These are phyloP conservation scores for Solanum gracilifrons DNA, from an alignment of 257 asterid species.

Conservation along the genomic window DNA sequence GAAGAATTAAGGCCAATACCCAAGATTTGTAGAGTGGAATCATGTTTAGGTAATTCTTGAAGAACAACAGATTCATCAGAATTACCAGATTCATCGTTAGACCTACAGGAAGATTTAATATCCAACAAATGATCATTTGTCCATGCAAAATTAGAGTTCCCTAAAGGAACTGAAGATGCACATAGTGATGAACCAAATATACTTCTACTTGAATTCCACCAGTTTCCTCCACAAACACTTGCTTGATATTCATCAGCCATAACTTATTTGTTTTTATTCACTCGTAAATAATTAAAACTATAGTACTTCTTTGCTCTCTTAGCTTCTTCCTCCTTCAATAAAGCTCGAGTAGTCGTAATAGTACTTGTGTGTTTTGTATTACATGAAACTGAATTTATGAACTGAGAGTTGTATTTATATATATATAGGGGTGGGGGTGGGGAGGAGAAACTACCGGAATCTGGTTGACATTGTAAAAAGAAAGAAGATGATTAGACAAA, in stretches of 20 bases:
- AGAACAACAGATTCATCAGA: slow-evolving; percentile 37
- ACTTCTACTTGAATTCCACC: slow-evolving; percentile 54
- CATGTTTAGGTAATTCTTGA: slow-evolving; percentile 23
- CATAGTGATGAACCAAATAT: slow-evolving; percentile 45
- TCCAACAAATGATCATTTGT: slow-evolving; percentile 17
- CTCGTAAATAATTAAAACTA: neutral
- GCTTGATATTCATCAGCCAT: slow-evolving; percentile 61
- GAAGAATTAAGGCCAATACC: slow-evolving; percentile 7
- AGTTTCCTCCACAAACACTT: slow-evolving; percentile 47
- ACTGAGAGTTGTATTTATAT: neutral
- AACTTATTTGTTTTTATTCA: neutral
- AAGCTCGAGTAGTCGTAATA: neutral
- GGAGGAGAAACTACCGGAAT: slow-evolving; percentile 25
- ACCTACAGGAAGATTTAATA: slow-evolving; percentile 12
- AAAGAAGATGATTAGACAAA: slow-evolving; percentile 14
- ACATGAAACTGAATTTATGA: slow-evolving; percentile 20
- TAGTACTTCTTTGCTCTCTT: neutral
- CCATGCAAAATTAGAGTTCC: slow-evolving; percentile 36
- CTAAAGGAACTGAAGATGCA: slow-evolving; percentile 29
- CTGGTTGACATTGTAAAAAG: slow-evolving; percentile 36
- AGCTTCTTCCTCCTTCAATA: neutral
- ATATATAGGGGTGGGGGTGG: slow-evolving; percentile 1
- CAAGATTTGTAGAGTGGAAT: slow-evolving; percentile 9
- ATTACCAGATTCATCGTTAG: slow-evolving; percentile 39
- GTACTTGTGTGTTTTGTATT: neutral